Evolutionary conservation across 2,329 filamentous ascomycete genomes (phyloP), one percentile per base, ranked within the genome.

Genomic region (Trichoderma sp.): DNA sequence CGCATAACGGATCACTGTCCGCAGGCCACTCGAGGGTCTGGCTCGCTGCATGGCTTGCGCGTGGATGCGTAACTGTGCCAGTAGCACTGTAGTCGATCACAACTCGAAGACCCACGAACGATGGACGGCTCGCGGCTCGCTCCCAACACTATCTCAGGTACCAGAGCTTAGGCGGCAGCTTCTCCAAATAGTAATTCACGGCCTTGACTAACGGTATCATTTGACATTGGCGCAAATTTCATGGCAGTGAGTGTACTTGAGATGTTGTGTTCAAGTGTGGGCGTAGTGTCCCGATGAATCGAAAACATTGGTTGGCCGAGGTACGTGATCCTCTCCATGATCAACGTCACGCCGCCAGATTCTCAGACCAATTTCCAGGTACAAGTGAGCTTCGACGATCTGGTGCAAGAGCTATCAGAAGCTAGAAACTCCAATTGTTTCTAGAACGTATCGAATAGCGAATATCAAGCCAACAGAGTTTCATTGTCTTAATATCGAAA

Each of bases 81-180:
- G 7, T 52, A 49, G 21, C 64, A 67, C 64, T 67, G 64, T 67
- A 67, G 64, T 21, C 29, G 64, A 59, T 67, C 64, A 59, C 37
- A 67, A 31, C 64, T 14, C 59, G 64, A 29, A 29, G 64, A 52
- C 55, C 55, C 64, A 67, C 64, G n/a, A 10, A 57, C 16, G 27
- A 57, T 57, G 19, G 55, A 19, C 27, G 27, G 24, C 53, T 19
- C 29, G 53, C 19, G 19, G 55, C 27, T 57, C 55, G 11, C 19
- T 33, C 27, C 19, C 35, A 21, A 10, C 40, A 59, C 21, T 21
- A 59, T 21, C 21, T 59, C 57, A 59, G 35, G 35, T 27, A 59
- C 55, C 16, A 57, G 31, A 19, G 4, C 19, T 14, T 10, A n/a
- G 29, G 10, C 19, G 19, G 14, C 31, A 43, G n/a, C 40, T 58